Conservation (phyloP, 164 flowering plant genomes). For the Berberis thunbergii region DNA sequence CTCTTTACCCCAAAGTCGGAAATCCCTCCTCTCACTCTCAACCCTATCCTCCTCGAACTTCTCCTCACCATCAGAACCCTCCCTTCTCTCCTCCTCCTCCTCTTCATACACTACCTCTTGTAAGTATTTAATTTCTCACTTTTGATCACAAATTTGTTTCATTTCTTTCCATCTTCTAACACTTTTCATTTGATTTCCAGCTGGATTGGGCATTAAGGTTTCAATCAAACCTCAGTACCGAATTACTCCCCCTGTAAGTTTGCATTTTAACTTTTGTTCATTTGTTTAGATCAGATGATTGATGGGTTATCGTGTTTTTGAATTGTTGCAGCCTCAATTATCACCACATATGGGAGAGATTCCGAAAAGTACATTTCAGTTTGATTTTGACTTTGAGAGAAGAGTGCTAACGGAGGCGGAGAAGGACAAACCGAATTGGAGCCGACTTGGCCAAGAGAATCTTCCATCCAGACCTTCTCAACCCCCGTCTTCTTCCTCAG, state of each 20-base stretch:
- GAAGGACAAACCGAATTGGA: conserved; percentile 74
- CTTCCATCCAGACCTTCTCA: conserved; percentile 41
- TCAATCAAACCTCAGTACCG: conserved; percentile 66
- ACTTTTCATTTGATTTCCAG: conserved; percentile 21
- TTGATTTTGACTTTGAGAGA: conserved; percentile 81
- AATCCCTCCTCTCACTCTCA: not conserved
- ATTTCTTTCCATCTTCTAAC: conserved; percentile 1
- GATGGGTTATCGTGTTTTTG: not conserved
- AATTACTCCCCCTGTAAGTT: conserved; percentile 69
- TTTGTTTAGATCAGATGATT: not conserved
- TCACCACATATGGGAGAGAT: conserved; percentile 57
- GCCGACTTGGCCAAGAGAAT: conserved; percentile 48
- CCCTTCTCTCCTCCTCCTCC: conserved; percentile 12
- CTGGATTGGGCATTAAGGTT: conserved; percentile 74
- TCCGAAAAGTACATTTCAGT: conserved; percentile 75
- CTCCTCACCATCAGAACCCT: conserved; percentile 18
- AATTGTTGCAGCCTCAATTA: conserved; percentile 56
- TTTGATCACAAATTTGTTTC: not conserved
- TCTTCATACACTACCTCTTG: conserved; percentile 11
- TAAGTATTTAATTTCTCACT: conserved; percentile 1
- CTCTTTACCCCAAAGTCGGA: conserved; percentile 45
- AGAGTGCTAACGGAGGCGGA: conserved; percentile 72
- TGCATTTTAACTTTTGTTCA: not conserved
- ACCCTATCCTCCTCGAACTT: conserved; percentile 18
- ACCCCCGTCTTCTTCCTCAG: conserved; percentile 26